Conservation (phyloP, 1,284 basidiomycete species). For the Pseudozyma hubeiensis region DNA sequence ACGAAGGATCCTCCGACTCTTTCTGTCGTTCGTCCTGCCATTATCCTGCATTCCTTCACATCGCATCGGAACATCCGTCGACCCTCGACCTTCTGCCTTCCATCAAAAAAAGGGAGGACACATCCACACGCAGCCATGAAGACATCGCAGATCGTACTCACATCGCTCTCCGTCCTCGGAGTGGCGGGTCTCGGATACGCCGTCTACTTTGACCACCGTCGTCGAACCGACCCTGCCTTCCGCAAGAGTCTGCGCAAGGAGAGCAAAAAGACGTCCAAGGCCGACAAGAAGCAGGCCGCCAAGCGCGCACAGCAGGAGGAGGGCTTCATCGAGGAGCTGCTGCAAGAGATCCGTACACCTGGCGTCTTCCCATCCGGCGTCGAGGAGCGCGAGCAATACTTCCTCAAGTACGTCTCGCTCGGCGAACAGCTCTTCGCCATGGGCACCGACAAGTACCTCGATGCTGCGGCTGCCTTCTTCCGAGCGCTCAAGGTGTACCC, state of each 20-base stretch:
- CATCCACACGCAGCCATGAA: slow-evolving; percentile 29
- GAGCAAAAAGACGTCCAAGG: slow-evolving; percentile 73
- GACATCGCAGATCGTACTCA: slow-evolving; percentile 50
- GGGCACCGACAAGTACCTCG: slow-evolving; percentile 73
- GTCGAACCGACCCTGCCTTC: slow-evolving; percentile 87
- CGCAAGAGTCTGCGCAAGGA: slow-evolving; percentile 88
- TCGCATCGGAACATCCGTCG: not conserved
- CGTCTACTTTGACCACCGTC: slow-evolving; percentile 91
- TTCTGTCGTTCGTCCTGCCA: not conserved
- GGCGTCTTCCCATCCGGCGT: slow-evolving; percentile 73
- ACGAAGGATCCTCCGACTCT: too few species aligned
- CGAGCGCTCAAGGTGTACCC: slow-evolving; percentile 94
- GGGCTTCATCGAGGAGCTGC: slow-evolving; percentile 52
- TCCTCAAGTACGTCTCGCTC: slow-evolving; percentile 86
- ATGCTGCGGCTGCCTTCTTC: slow-evolving; percentile 90
- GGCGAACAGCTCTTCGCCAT: slow-evolving; percentile 85
- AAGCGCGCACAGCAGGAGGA: slow-evolving; percentile 52
- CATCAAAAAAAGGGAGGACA: not conserved
- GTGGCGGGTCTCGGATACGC: slow-evolving; percentile 64
- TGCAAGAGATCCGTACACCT: slow-evolving; percentile 49
- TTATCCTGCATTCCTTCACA: not conserved
- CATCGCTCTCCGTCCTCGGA: slow-evolving; percentile 53
- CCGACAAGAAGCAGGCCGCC: slow-evolving; percentile 72
- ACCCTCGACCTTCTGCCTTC: not conserved
- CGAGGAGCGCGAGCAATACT: slow-evolving; percentile 75